A percentile compares a stretch with the other conserved stretches of the same genome.
phyloP scores from a whole-genome alignment of 163 green algal genomes.

The Chloromonas sp. region DNA sequence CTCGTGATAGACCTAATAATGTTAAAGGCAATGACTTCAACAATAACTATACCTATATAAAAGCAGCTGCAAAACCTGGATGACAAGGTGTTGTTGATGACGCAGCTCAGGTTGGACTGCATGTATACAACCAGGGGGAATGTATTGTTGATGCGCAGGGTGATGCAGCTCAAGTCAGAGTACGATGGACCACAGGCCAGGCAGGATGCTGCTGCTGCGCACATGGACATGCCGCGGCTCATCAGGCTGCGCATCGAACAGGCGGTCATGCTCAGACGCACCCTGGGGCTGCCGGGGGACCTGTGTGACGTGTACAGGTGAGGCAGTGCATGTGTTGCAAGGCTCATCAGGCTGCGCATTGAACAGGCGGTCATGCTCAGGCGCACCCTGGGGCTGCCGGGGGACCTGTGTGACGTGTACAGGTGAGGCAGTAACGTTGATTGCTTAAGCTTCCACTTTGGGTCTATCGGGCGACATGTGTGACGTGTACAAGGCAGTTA shows the following conservation, averaged over 20 bases:
- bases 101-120: neutral
- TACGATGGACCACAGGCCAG: conserved; percentile 3
- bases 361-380: conserved; percentile 20
- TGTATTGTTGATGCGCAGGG: conserved; percentile 17
- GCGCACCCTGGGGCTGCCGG: conserved; percentile 15
- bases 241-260: conserved; percentile 30
- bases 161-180: conserved; percentile 53
- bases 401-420: conserved; percentile 25
- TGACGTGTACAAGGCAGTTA: no score
- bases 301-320: conserved; percentile 33
- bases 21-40: no score
- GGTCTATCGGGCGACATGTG: no score
- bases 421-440: conserved; percentile 8
- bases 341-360: conserved; percentile 33
- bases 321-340: neutral
- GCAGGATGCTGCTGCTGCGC: neutral
- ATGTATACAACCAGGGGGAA: neutral
- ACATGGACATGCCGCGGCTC: conserved; percentile 32
- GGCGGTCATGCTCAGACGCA: conserved; percentile 18
- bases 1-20: no score
- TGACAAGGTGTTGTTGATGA: no score
- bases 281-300: conserved; percentile 15
- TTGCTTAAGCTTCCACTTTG: no score
- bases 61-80: no score
- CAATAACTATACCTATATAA: no score